These are phyloP conservation scores for Paraphaeosphaeria minitans DNA, from an alignment of 2,329 filamentous ascomycete species.

Conservation along the genomic window DNA sequence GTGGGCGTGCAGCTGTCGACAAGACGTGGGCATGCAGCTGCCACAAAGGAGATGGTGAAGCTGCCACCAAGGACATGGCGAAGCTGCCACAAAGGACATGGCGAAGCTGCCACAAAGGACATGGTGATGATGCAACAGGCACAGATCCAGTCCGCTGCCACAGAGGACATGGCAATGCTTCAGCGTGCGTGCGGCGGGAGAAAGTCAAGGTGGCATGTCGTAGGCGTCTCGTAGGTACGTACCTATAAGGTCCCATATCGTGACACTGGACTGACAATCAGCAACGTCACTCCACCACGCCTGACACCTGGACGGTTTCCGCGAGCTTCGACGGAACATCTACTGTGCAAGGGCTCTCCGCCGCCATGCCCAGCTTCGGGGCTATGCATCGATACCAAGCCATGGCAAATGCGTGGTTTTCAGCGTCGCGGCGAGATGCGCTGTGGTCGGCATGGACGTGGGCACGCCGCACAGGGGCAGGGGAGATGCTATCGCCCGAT, in stretches of 20 bases:
- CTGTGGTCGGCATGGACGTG: no score
- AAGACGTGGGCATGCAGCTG: no score
- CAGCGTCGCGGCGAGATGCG: background rate
- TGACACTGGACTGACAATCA: slow-evolving; percentile 1
- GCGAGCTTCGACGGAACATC: background rate
- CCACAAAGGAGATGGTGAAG: no score
- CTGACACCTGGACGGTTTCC: background rate
- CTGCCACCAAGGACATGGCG: no score
- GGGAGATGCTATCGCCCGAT: background rate
- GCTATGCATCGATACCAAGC: slow-evolving; percentile 8
- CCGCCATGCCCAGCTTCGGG: slow-evolving; percentile 4
- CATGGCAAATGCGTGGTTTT: slow-evolving; percentile 10
- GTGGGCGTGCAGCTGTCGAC: no score
- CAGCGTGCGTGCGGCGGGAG: background rate
- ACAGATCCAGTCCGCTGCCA: slow-evolving; percentile 9
- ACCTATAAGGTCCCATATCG: background rate
- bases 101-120: background rate
- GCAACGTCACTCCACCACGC: background rate
- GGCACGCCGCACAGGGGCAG: background rate
- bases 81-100: background rate
- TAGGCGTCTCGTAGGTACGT: background rate
- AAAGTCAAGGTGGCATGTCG: slow-evolving; percentile 1
- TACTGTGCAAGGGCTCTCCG: background rate
- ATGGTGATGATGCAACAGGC: background rate
- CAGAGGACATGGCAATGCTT: background rate